phyloP scores from a whole-genome alignment of 305 asterid species.

The Ilex paraguariensis region DNA sequence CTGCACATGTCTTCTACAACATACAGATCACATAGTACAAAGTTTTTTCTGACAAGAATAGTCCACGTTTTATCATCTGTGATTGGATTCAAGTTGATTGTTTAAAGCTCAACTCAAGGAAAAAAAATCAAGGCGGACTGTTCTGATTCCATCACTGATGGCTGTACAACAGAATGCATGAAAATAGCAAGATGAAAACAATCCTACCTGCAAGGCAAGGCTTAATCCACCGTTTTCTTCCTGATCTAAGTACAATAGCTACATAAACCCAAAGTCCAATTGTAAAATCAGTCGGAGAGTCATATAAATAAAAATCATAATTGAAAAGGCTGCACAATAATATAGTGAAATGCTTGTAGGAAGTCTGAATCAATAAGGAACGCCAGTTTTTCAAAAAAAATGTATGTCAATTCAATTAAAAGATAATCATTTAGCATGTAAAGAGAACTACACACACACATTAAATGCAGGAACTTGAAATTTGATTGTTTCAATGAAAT shows the following conservation, averaged over 20 bases:
- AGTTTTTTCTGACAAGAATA: too few species aligned
- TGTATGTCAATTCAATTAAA: not conserved
- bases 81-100: too few species aligned
- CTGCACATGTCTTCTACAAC: too few species aligned
- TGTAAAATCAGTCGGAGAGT: conserved; percentile 7
- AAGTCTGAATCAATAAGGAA: not conserved
- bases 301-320: not conserved
- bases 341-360: too few species aligned
- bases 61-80: too few species aligned
- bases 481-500: not conserved
- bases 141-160: too few species aligned
- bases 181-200: too few species aligned
- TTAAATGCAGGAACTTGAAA: not conserved
- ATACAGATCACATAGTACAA: too few species aligned
- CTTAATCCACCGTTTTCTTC: conserved; percentile 79
- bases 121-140: too few species aligned
- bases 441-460: too few species aligned
- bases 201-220: conserved; percentile 79
- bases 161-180: too few species aligned
- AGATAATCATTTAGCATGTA: not conserved
- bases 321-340: not conserved
- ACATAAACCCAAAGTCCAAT: conserved; percentile 25
- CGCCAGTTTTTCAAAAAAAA: not conserved
- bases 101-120: too few species aligned
- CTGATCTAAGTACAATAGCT: conserved; percentile 84